Base-by-base conservation (phyloP, 495 filamentous ascomycete genomes). In the Penicillium manginii region DNA sequence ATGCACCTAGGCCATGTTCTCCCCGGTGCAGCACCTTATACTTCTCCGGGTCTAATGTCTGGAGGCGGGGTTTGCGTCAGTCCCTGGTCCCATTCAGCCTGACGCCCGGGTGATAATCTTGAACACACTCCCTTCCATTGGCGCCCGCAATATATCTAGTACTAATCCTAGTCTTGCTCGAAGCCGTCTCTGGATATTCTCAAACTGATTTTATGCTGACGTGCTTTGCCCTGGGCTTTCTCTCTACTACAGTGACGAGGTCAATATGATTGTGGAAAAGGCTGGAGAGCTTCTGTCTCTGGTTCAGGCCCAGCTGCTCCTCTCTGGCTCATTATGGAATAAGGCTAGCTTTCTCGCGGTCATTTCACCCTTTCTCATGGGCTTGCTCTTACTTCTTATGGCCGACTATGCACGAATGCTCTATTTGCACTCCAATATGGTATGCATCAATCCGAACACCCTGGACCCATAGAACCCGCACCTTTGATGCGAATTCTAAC, bases 341-440 rank as follows among this genome's bases (percentile, higher is more conserved):
- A 19, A 23, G 4, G 1, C 55, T 3, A 35, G 21, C 37, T 17
- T 53, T 8, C 4, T 21, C 8, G 18, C 39, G 5, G 12, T 43
- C 9, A 18, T 46, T 4, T 17, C 26, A 3, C 9, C 37, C 6
- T 31, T 52, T 12, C 21, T 59, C n/a, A 18, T 29, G 31, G 22
- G 21, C 9, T 9, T 59, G 4, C 31, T 32, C 1, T 12, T 59
- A 5, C 8, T 47, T 3, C 18, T 64, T 10, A 14, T 55, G 42
- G 6, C 52, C 37, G 57, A 64, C 29, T 60, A 64, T 54, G 54
- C 49, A 23, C 37, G 53, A 19, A 64, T 64, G 57, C 26, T 60
- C 2, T 60, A 64, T 37, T 32, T 64, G 21, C 50, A 64, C 26
- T 57, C 50, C 15, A 53, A 37, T 10, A 64, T 64, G 61, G 61